Base-by-base conservation (phyloP, 768 basidiomycete genomes). In the Lentinula edodes region DNA sequence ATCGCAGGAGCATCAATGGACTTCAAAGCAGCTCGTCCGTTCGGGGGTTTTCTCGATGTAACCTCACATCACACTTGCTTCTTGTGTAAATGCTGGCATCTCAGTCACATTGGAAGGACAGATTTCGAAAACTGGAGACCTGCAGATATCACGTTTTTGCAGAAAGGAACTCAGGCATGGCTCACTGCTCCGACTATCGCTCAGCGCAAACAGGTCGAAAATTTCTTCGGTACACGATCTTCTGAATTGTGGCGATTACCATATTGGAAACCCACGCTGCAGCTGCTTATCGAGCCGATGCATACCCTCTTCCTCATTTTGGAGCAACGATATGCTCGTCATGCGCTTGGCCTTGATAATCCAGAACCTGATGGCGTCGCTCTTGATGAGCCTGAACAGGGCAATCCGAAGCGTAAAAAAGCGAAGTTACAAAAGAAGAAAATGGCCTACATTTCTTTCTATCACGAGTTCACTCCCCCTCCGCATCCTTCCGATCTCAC, bases 201-300 rank as follows among this genome's bases (percentile, higher is more conserved):
- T 41, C 35, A 5, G 7, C 56, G 43, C 39, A 62, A 64, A 7
- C 41, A 45, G 2, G 61, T 73, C 2, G 66, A 66, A 55, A 43
- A 67, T 5, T 42, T 63, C 16, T 56, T 64, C 52, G 73, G 73
- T n/a, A 45, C 69, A 32, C n/a, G n/a, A n/a, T n/a, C n/a, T n/a
- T n/a, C n/a, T n/a, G n/a, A n/a, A n/a, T n/a, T n/a, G n/a, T n/a
- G 68, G 71, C 5, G 73, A 67, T 67, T 68, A 67, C 64, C 67
- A 1, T 78, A 78, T 61, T 78, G 38, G 38, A 39, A 39, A 51
- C 73, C 73, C 1, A 65, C 67, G 10, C 58, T 58, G 0, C 72
- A 68, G 63, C 58, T 69, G 5, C 66, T 75, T 12, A 61, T 78
- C 42, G 76, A 78, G 61, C 57, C 66, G 2, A 77, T 78, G 76